Base-by-base conservation (phyloP, 1,284 basidiomycete species). In the Neonothopanus nambi region DNA sequence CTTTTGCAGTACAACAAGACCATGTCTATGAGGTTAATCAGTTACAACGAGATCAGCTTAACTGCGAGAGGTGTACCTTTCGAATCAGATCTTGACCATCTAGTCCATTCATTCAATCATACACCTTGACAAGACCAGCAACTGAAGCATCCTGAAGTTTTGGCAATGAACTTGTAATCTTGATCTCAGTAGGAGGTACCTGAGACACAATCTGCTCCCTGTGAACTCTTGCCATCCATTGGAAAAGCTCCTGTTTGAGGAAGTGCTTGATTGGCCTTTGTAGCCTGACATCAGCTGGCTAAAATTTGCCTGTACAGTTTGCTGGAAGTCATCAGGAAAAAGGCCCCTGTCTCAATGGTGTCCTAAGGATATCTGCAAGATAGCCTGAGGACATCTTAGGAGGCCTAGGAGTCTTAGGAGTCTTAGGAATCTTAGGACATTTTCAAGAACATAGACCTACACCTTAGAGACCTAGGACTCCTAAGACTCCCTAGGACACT, bases 131-230 rank as follows among this genome's bases (percentile, higher is more conserved):
- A 50, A 64, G 49, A 1, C 42, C 37, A 1, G 41, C 30, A 15
- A 68, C 64, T 8, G 59, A 56, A 5, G 55, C 58, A 55, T 64
- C 55, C 5, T 59, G 57, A 36, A 65, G 59, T 3, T 35, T 37
- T 5, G 55, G 51, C 6, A 63, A 18, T 3, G 58, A 60, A 3
- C 51, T 60, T 3, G 59, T 45, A n/a, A 64, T 54, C 37, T 48
- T 50, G 13, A 64, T 54, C 8, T 63, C 45, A 13, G 56, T 52
- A 5, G 57, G 45, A 7, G 35, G 51, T 8, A 53, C 21, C 8
- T 61, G 57, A 18, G 40, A 13, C 6, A 13, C 33, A 24, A 61
- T 23, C 33, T 59, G 57, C 20, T 60, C 5, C 33, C 46, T 9
- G 21, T 46, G 42, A 4, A 30, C 18, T 7, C 26, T 17, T 1